phyloP scores from a whole-genome alignment of 2,329 filamentous ascomycete genomes.

The Blastomyces gilchristii region DNA sequence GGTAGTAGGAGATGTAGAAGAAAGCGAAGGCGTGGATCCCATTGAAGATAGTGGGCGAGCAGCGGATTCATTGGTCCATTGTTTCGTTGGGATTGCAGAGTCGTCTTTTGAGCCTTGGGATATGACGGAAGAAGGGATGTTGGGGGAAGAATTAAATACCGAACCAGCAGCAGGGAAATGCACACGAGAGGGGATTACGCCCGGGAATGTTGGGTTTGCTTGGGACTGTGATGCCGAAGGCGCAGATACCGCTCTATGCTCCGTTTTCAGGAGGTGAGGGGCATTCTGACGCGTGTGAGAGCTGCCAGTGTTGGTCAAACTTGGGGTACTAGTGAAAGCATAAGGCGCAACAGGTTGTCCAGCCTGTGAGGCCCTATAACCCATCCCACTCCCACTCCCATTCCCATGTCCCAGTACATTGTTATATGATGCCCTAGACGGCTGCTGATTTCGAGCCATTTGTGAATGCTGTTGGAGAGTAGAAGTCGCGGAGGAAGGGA shows the following conservation, averaged over 20 bases:
- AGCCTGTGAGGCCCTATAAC: conserved; percentile 38
- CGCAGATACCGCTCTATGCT: conserved; percentile 46
- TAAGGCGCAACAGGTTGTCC: conserved; percentile 61
- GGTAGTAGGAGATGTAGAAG: conserved; percentile 38
- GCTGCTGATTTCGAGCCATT: conserved; percentile 27
- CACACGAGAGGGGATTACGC: conserved; percentile 25
- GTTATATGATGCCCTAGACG: conserved; percentile 36
- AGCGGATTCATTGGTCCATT: conserved; percentile 27
- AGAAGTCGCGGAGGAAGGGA: conserved; percentile 23
- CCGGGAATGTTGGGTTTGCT: conserved; percentile 22
- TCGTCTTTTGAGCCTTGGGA: conserved; percentile 42
- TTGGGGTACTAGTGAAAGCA: conserved; percentile 63
- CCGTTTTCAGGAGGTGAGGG: conserved; percentile 46
- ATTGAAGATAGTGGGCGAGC: conserved; percentile 40
- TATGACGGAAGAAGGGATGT: conserved; percentile 32
- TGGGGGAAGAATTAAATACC: conserved; percentile 45
- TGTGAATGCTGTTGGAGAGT: conserved; percentile 40
- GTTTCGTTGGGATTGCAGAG: conserved; percentile 33
- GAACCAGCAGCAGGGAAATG: conserved; percentile 43
- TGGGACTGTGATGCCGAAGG: conserved; percentile 38
- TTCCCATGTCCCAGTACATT: conserved; percentile 14
- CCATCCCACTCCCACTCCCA: conserved; percentile 7
- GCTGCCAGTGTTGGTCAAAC: conserved; percentile 43
- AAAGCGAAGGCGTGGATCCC: conserved; percentile 43
- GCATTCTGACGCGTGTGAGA: conserved; percentile 44